Base-by-base conservation (phyloP, 2,329 filamentous ascomycete genomes). In the Colletotrichum higginsianum region DNA sequence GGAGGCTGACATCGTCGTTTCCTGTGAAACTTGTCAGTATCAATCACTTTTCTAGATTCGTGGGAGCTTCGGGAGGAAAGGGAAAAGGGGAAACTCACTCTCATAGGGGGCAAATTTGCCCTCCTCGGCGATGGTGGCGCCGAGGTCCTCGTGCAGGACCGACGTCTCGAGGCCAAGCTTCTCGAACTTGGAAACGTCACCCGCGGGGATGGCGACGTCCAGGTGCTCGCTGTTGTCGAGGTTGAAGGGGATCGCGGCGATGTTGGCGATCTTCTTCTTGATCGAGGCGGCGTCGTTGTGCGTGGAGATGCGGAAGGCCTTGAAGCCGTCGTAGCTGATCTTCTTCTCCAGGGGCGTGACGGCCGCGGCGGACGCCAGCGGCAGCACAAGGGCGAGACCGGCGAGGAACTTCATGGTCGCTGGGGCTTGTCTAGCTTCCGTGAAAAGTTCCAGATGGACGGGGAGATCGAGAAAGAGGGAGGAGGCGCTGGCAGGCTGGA, bases 241-340 rank as follows among this genome's bases (percentile, higher is more conserved):
- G 61, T 67, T 73, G 26, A 74, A 68, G 11, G 68, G 53, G 53
- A 74, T 70, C 12, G 61, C 55, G 8, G 64, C 40, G n/a, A 81
- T 68, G 1, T 68, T 71, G 0, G 79, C 71, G 8, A 83, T 79
- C 72, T 77, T 77, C 6, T 76, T 73, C 72, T 80, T 82, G 62
- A 86, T 75, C 12, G 76, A 77, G 21, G 75, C 79, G 9, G 80
- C 75, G 30, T 83, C 80, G 73, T 82, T 82, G 74, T 84, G 80
- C 42, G 83, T 86, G 75, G 83, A 83, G 71, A 87, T 79, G 15
- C 84, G 80, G 70, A 86, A 84, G 23, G 84, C 81, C 49, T 81
- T 83, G 69, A 80, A 80, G 30, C 80, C 80, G 42, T 78, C 75
- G 55, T 80, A 81, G 15, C 77, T 77, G 18, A 74, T 73, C 40